Conservation (phyloP, 345 rosid genomes). For the Noccaea caerulescens region DNA sequence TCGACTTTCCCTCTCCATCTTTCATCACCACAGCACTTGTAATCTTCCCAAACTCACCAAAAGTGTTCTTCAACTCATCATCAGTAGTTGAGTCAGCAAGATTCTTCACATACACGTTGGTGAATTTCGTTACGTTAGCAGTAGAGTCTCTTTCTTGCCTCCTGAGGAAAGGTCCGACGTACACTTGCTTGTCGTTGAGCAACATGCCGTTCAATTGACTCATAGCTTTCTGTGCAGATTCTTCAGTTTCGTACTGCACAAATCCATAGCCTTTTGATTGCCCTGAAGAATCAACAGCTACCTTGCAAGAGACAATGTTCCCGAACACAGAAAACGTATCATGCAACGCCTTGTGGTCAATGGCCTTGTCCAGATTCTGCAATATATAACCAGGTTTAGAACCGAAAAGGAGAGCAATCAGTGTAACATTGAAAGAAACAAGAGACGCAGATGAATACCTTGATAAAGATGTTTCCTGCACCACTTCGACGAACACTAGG, state of each 20-base stretch:
- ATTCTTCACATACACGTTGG: constrained; percentile 90
- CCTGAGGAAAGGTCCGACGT: constrained; percentile 90
- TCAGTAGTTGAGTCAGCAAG: constrained; percentile 72
- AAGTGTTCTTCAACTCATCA: constrained; percentile 69
- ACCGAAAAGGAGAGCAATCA: not conserved
- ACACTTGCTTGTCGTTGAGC: constrained; percentile 93
- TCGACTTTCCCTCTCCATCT: constrained; percentile 82
- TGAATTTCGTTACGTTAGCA: constrained; percentile 58
- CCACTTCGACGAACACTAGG: constrained; percentile 85
- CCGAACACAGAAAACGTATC: constrained; percentile 88
- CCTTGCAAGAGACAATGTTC: constrained; percentile 86
- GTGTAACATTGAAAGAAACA: not conserved
- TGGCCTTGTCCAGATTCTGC: constrained; percentile 86
- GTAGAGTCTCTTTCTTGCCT: constrained; percentile 85
- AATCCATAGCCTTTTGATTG: constrained; percentile 96
- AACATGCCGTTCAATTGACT: constrained; percentile 88
- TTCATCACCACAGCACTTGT: constrained; percentile 90
- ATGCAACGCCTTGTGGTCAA: constrained; percentile 88
- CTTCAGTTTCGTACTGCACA: constrained; percentile 85
- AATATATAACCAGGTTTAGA: constrained; percentile 23
- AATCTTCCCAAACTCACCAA: constrained; percentile 77
- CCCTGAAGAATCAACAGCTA: constrained; percentile 82
- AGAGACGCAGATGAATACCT: constrained; percentile 49
- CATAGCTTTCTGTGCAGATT: constrained; percentile 79
- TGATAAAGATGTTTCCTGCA: constrained; percentile 90